Evolutionary conservation across 768 basidiomycete genomes (phyloP).

Genomic region (Amyloporia xantha): DNA sequence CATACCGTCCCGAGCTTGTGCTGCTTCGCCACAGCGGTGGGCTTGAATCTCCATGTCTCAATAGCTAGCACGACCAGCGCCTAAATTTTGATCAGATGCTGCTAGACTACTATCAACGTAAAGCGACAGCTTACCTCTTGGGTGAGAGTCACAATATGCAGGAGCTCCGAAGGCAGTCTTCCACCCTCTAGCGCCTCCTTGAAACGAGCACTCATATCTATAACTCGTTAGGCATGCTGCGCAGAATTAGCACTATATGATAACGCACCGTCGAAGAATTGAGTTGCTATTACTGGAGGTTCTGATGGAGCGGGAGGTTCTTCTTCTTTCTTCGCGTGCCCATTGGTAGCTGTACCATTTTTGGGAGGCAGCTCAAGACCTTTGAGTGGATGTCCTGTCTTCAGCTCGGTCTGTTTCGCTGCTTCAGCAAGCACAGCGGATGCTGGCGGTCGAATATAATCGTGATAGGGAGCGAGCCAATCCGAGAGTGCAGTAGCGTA

Average conservation of each 20-base stretch:
- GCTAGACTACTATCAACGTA: background rate
- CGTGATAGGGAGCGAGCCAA: slow-evolving; percentile 76
- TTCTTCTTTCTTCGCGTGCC: slow-evolving; percentile 60
- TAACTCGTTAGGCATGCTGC: background rate
- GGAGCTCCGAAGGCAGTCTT: slow-evolving; percentile 43
- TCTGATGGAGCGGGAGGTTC: slow-evolving; percentile 62
- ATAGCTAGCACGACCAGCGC: slow-evolving; percentile 65
- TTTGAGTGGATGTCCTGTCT: slow-evolving; percentile 62
- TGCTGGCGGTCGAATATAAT: slow-evolving; percentile 65
- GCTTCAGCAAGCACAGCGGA: slow-evolving; percentile 68
- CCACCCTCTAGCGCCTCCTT: slow-evolving; percentile 32
- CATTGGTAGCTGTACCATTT: slow-evolving; percentile 35
- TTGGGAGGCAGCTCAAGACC: slow-evolving; percentile 45
- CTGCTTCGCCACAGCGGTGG: slow-evolving; percentile 58
- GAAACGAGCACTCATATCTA: slow-evolving; percentile 55
- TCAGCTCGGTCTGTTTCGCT: slow-evolving; percentile 62
- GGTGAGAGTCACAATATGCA: slow-evolving; percentile 66
- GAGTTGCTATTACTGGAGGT: slow-evolving; percentile 44
- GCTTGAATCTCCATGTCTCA: slow-evolving; percentile 71
- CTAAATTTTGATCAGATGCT: slow-evolving; percentile 27
- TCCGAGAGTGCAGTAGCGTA: slow-evolving; percentile 57
- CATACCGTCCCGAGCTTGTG: slow-evolving; percentile 69
- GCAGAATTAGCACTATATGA: background rate
- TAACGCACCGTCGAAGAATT: slow-evolving; percentile 57
- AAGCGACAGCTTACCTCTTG: slow-evolving; percentile 52